Base-by-base conservation (phyloP, 805 yeast species). In the Myxozyma lipomycoides region DNA sequence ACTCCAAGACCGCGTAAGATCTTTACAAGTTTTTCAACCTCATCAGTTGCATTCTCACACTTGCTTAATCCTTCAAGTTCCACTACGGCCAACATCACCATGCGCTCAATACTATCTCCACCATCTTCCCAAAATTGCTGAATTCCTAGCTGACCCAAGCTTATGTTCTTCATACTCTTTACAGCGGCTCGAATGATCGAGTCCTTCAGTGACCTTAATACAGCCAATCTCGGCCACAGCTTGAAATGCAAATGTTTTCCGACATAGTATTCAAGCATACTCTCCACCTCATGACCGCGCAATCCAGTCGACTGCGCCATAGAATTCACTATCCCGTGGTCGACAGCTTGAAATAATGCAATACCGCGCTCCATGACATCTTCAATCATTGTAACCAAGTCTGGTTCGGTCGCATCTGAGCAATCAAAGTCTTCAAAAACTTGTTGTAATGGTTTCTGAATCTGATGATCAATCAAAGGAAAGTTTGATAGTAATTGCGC, bases 171-270 rank as follows among this genome's bases (percentile, higher is more conserved):
- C 32, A 61, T 64, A 12, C 44, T 64, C 57, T 54, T 64, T 45
- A 45, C 60, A 50, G 56, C 63, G 56, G 49, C 56, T 50, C 35
- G 56, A 45, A 43, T 55, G 46, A 19, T 56, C 24, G 40, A 65
- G 58, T 48, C 68, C 38, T 45, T 62, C 56, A 26, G 55, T 46
- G 45, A 57, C 48, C 67, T 52, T 28, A 73, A 41, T 4, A 56
- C 59, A 12, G 64, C 62, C 12, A 79, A 60, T 32, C 71, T 69
- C 1, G 70, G 56, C 93, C 95, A 86, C 4, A 88, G 63, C 53
- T 76, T 78, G 56, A 79, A 84, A 60, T 81, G 84, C 28, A 87
- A 65, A 49, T 81, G 81, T 52, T 74, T 60, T 60, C 90, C 96
- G 15, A 86, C 82, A 59, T 86, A 86, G 48, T 79, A 80, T 60